Conservation (phyloP, 495 filamentous ascomycete species). For the Tetracladium marchalianum region DNA sequence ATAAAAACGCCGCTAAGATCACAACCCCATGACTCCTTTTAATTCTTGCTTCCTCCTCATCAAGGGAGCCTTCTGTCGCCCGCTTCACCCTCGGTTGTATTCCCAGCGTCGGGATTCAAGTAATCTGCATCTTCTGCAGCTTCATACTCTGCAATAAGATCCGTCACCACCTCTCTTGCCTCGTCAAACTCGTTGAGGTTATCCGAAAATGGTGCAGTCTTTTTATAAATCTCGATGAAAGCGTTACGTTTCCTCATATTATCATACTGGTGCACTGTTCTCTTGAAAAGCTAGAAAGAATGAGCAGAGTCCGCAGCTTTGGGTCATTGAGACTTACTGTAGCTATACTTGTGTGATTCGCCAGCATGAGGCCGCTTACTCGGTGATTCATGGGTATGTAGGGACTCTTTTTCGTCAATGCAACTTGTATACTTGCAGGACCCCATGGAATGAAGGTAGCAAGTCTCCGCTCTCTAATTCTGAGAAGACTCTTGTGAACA, state of each 20-base stretch:
- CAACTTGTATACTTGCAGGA: constrained; percentile 96
- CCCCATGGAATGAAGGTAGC: constrained; percentile 99
- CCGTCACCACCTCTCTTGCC: constrained; percentile 76
- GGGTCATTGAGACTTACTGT: constrained; percentile 41
- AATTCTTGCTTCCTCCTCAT: background rate
- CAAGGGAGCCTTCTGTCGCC: constrained; percentile 15
- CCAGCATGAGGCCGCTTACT: constrained; percentile 93
- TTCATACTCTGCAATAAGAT: constrained; percentile 88
- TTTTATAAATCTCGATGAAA: constrained; percentile 91
- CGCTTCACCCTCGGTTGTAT: constrained; percentile 11
- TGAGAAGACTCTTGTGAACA: constrained; percentile 92
- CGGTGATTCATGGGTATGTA: constrained; percentile 87
- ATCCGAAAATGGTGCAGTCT: constrained; percentile 82
- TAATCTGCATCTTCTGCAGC: constrained; percentile 86
- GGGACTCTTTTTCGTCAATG: constrained; percentile 89
- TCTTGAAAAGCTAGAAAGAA: constrained; percentile 64
- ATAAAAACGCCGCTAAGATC: constrained; percentile 4
- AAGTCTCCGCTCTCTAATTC: constrained; percentile 86
- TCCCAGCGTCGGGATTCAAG: constrained; percentile 30
- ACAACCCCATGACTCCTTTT: background rate
- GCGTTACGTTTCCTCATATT: constrained; percentile 91
- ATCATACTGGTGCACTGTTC: constrained; percentile 83
- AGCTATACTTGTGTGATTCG: constrained; percentile 95
- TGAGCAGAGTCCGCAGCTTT: background rate
- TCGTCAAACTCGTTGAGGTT: constrained; percentile 94